Conservation (phyloP, 1,284 basidiomycete genomes). For the Puccinia horiana region DNA sequence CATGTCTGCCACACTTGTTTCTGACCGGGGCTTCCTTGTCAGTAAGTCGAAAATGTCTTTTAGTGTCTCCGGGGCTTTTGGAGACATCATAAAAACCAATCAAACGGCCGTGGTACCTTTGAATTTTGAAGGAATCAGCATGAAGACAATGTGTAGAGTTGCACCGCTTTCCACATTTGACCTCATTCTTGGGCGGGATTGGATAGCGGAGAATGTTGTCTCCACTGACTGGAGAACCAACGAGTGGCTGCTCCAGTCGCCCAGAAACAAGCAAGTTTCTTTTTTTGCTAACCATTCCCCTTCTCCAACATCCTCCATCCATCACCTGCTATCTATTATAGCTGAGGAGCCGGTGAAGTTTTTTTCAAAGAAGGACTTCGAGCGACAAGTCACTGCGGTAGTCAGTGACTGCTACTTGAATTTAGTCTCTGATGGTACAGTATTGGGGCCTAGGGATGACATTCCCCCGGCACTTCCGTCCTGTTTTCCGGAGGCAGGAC, state of each 20-base stretch:
- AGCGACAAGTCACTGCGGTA: not conserved
- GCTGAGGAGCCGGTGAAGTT: not conserved
- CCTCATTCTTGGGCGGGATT: too few relatives aligned
- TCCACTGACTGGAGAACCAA: not conserved
- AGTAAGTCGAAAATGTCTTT: not conserved
- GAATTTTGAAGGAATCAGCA: too few relatives aligned
- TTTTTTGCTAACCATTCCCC: not conserved
- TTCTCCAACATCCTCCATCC: not conserved
- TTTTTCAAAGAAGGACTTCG: not conserved
- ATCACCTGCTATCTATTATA: not conserved
- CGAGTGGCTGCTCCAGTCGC: not conserved
- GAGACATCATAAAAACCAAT: too few relatives aligned
- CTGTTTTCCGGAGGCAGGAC: not conserved
- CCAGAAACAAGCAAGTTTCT: not conserved
- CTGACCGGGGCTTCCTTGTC: too few relatives aligned
- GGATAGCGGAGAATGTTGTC: too few relatives aligned
- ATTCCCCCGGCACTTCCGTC: not conserved
- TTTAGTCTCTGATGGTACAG: not conserved
- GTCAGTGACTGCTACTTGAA: not conserved
- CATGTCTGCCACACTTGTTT: too few relatives aligned
- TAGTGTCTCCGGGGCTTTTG: too few relatives aligned
- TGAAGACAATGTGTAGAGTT: too few relatives aligned
- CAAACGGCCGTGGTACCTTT: too few relatives aligned
- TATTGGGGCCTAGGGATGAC: conserved; percentile 1
- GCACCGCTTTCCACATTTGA: too few relatives aligned